Evolutionary conservation across 352 stramenopile genomes (phyloP).

Genomic region (Phytophthora pseudosyringae): DNA sequence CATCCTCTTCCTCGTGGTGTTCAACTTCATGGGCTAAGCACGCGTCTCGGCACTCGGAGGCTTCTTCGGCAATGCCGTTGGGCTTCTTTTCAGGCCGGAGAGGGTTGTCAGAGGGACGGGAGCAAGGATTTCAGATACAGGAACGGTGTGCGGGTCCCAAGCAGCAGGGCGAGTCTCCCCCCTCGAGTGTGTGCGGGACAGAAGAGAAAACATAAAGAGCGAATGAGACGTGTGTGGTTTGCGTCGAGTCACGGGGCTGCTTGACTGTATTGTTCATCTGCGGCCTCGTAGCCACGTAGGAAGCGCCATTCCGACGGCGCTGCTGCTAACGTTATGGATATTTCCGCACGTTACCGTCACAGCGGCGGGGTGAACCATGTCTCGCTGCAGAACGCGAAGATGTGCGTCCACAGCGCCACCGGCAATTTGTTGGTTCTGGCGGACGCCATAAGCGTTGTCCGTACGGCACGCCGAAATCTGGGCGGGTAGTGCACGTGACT

Average conservation of each 20-base stretch:
- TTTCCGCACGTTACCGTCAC: neutral
- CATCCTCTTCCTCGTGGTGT: slow-evolving; percentile 93
- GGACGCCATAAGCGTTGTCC: slow-evolving; percentile 57
- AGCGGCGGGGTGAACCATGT: slow-evolving; percentile 48
- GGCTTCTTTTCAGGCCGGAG: neutral
- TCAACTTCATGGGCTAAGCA: slow-evolving; percentile 94
- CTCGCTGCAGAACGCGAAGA: slow-evolving; percentile 66
- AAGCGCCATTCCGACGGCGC: slow-evolving; percentile 4
- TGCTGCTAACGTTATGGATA: slow-evolving; percentile 9
- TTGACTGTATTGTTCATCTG: neutral
- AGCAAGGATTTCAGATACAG: neutral
- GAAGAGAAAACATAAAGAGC: slow-evolving; percentile 26
- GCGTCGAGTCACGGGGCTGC: neutral
- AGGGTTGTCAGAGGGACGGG: too few relatives aligned
- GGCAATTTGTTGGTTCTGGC: slow-evolving; percentile 49
- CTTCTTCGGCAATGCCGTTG: neutral
- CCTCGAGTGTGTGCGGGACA: slow-evolving; percentile 11
- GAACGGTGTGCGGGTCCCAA: too few relatives aligned
- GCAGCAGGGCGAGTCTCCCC: neutral
- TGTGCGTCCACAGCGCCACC: slow-evolving; percentile 50
- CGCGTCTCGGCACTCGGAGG: neutral
- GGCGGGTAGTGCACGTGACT: slow-evolving; percentile 57
- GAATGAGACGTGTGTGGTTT: neutral
- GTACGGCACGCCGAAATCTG: slow-evolving; percentile 44
- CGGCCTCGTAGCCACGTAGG: neutral